Conservation (phyloP, 805 yeast genomes). For the Candida pseudofarinosa region DNA sequence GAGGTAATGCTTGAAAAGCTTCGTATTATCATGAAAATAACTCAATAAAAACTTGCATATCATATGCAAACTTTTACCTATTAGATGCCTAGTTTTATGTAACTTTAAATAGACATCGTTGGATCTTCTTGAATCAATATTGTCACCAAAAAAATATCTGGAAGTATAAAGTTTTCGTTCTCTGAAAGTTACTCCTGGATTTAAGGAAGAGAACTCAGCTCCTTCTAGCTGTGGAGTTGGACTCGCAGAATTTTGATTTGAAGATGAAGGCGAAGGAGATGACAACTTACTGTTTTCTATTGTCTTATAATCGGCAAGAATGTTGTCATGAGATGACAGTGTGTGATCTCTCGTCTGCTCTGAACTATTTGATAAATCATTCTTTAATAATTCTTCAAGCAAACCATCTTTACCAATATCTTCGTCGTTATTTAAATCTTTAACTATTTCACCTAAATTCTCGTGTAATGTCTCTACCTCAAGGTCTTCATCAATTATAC, state of each 20-base stretch:
- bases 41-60: conserved; percentile 45
- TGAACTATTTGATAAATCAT: background rate
- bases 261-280: conserved; percentile 11
- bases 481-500: conserved; percentile 18
- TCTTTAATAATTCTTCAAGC: background rate
- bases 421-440: conserved; percentile 16
- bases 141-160: conserved; percentile 60
- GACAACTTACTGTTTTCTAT: conserved; percentile 5
- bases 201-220: conserved; percentile 44
- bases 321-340: conserved; percentile 10
- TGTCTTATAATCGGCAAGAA: conserved; percentile 10
- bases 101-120: conserved; percentile 35
- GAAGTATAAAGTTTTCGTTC: conserved; percentile 61
- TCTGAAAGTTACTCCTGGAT: conserved; percentile 52
- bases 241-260: conserved; percentile 34
- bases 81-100: conserved; percentile 55
- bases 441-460: conserved; percentile 30
- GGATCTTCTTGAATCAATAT: conserved; percentile 39
- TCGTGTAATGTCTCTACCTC: conserved; percentile 27
- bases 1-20: conserved; percentile 56
- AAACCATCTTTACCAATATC: background rate
- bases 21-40: conserved; percentile 59
- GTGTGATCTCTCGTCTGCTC: background rate
- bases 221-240: conserved; percentile 46
- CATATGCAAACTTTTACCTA: conserved; percentile 63